Evolutionary conservation across 345 rosid species (phyloP).

Genomic region (Heritiera fomes): DNA sequence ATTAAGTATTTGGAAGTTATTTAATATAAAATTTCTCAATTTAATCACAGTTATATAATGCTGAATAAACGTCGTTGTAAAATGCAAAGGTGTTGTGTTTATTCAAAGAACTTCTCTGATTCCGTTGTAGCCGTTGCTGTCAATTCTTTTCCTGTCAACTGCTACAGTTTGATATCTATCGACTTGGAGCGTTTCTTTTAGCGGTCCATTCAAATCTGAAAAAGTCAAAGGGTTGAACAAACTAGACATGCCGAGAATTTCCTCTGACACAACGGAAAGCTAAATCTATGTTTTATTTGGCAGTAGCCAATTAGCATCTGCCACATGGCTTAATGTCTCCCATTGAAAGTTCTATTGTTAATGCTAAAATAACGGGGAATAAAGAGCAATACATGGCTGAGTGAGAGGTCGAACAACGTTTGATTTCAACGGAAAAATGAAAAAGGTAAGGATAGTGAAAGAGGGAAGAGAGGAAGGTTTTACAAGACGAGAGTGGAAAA

Average conservation of each 20-base stretch:
- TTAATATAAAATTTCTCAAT: no score
- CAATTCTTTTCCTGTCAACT: background rate
- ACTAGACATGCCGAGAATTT: background rate
- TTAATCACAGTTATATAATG: no score
- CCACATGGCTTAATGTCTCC: conserved; percentile 14
- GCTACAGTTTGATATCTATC: no score
- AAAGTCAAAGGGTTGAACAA: background rate
- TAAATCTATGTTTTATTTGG: background rate
- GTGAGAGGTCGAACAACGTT: background rate
- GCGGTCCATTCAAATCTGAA: conserved; percentile 1
- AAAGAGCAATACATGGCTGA: background rate
- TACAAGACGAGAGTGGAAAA: background rate
- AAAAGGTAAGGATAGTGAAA: background rate
- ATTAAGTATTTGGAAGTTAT: no score
- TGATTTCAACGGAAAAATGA: background rate
- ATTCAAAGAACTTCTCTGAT: no score
- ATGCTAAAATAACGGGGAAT: conserved; percentile 1
- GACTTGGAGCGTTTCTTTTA: background rate
- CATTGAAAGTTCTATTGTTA: background rate
- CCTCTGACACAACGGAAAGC: background rate
- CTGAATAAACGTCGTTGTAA: no score
- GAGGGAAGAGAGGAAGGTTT: background rate
- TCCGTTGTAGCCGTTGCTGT: no score
- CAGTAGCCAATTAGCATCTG: background rate
- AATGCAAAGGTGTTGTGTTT: no score